Base-by-base conservation (phyloP, 208 protist species). In the Crithidia bombi region DNA sequence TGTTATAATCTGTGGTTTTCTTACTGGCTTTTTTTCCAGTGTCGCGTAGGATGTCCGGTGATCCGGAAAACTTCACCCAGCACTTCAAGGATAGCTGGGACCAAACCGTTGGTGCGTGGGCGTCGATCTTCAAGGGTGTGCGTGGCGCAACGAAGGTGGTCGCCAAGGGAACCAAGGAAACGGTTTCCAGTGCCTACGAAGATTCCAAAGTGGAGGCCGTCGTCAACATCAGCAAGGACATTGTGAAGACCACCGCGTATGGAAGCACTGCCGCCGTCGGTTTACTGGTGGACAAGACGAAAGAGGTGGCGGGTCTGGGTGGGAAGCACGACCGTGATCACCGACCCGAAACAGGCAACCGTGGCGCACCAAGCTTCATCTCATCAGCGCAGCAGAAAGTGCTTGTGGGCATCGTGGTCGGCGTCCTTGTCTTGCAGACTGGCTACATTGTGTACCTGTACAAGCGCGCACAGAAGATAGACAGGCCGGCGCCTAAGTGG, bases 391-490 rank as follows among this genome's bases (percentile, higher is more conserved):
- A 15, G 39, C 62, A 70, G n/a, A 63, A 59, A 26, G 39, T 75
- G 5, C 35, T 75, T 15, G 41, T 75, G 11, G 75, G 63, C 36
- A 36, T 75, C 17, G 68, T 75, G 9, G 52, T 72, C 9, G 67
- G 63, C 12, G 62, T 80, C 3, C 58, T 72, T 6, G 57, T 71
- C 28, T n/a, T 51, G 5, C 73, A 78, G 52, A 65, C 65, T 3
- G 38, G 58, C 46, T 66, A 64, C 59, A 78, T 73, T 51, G 65
- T 78, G 9, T 78, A 78, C 52, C 52, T 69, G 26, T 73, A 65
- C 35, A 62, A 63, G n/a, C 26, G 32, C 0, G 38, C 65, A 6
- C 49, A 70, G n/a, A 54, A 32, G 41, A 39, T 63, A 15, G 65
- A 63, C 46, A 47, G 52, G 50, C 69, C 46, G 32, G 64, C 59